Conservation (phyloP, 2,329 filamentous ascomycete species). For the Monosporascus sp. region DNA sequence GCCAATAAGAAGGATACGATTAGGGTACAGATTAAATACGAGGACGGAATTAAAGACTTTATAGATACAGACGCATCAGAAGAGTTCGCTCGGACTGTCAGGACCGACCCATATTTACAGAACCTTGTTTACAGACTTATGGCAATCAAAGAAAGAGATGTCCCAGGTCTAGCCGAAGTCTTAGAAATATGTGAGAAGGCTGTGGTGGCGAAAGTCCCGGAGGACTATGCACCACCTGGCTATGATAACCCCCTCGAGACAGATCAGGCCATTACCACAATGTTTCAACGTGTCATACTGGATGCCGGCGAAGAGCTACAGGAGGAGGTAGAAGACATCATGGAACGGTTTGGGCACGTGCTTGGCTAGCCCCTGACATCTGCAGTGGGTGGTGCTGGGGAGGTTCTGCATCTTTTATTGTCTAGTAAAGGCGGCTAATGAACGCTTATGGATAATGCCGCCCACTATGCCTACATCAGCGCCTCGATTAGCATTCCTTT, state of each 20-base stretch:
- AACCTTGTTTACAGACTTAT: background rate
- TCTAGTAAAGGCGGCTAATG: too few species aligned
- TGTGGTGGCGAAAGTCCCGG: background rate
- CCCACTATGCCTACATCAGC: constrained; percentile 9
- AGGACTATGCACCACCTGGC: background rate
- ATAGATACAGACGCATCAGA: too few species aligned
- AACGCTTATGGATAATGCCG: too few species aligned
- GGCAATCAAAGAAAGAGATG: background rate
- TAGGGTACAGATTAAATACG: background rate
- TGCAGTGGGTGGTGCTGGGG: too few species aligned
- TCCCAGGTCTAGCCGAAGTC: background rate
- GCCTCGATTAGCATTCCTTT: constrained; percentile 20
- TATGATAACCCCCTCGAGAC: background rate
- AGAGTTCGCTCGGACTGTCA: background rate
- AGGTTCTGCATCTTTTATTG: too few species aligned
- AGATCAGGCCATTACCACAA: background rate
- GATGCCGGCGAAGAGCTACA: background rate
- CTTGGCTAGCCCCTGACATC: too few species aligned
- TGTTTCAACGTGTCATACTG: background rate
- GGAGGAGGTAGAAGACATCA: too few species aligned
- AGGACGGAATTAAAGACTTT: too few species aligned
- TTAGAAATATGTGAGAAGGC: background rate
- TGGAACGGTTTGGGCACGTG: too few species aligned
- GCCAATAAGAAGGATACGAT: background rate
- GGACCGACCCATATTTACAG: background rate